phyloP scores from a whole-genome alignment of 2,329 filamentous ascomycete genomes.

The Cercospora citrullina region DNA sequence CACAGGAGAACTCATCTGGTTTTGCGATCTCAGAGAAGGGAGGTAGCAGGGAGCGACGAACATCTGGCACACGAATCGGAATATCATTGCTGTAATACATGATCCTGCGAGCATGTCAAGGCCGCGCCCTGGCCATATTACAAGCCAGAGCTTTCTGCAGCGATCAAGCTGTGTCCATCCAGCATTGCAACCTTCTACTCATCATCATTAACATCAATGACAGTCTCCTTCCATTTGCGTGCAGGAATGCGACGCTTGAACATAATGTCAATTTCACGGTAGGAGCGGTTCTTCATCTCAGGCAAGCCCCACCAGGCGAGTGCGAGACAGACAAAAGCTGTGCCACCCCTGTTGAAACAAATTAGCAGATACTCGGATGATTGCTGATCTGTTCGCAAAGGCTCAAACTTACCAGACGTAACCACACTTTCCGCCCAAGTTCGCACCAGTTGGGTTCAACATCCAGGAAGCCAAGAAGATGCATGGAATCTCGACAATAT shows the following conservation, averaged over 20 bases:
- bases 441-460: slow-evolving; percentile 54
- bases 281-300: slow-evolving; percentile 60
- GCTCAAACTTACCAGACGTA: slow-evolving; percentile 54
- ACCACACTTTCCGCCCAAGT: slow-evolving; percentile 55
- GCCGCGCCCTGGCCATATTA: neutral
- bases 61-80: neutral
- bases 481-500: slow-evolving; percentile 64
- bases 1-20: too few relatives aligned
- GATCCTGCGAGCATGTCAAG: neutral
- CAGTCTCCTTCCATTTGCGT: slow-evolving; percentile 58
- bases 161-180: neutral
- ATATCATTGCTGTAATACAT: neutral
- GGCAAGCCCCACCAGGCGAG: slow-evolving; percentile 53
- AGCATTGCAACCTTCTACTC: slow-evolving; percentile 50
- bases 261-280: slow-evolving; percentile 63
- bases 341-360: too few relatives aligned
- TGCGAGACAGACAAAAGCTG: slow-evolving; percentile 57
- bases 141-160: neutral
- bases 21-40: too few relatives aligned
- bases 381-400: too few relatives aligned
- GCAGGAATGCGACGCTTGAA: slow-evolving; percentile 57
- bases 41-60: neutral
- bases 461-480: slow-evolving; percentile 59
- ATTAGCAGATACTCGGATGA: too few relatives aligned
- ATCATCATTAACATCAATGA: slow-evolving; percentile 60